Evolutionary conservation across 2,329 filamentous ascomycete species (phyloP), one percentile per base, ranked within the genome.

Genomic region (Lachnellula subtilissima): DNA sequence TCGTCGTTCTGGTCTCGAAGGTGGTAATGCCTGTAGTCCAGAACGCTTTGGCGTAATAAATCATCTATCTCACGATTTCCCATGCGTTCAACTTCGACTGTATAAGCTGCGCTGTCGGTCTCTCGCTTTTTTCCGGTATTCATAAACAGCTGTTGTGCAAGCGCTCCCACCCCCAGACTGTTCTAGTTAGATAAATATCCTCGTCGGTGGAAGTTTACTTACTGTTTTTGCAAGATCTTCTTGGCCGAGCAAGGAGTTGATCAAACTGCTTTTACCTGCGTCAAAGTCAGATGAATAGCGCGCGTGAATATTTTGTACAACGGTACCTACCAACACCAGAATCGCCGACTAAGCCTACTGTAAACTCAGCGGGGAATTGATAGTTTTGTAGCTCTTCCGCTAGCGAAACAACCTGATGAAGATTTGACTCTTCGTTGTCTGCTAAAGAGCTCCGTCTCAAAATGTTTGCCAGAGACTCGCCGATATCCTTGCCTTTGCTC

Each of bases 331-430:
- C 57, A 49, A 57, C 57, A 40, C 57, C 57, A 17, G 57, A 59
- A 57, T 59, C 57, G 8, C 57, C 57, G 23, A 59, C 55, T 22
- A 59, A 46, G 35, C 57, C 57, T 54, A 59, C 57, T 6, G 54
- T 40, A 12, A 59, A 57, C 43, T 59, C 57, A 52, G 54, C 48
- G 4, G 57, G 57, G 15, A 54, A 59, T 23, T 59, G 54, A 23
- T 57, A 59, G 37, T 51, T 51, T 37, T 17, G 54, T 49, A 59
- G 54, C n/a, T 59, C 57, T 48, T 59, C 57, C 8, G 57, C 57
- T n/a, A 57, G 54, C 12, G 28, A 40, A 36, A 59, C 36, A 23
- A 57, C 46, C n/a, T 35, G 48, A 7, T 57, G 54, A 28, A 59
- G 50, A 42, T 54, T 54, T 28, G 55, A 54, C 42, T 57, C 42